A percentile compares a stretch with the other conserved stretches of the same genome.
phyloP scores from a whole-genome alignment of 164 flowering plant species.

The Kalanchoe fedtschenkoi region DNA sequence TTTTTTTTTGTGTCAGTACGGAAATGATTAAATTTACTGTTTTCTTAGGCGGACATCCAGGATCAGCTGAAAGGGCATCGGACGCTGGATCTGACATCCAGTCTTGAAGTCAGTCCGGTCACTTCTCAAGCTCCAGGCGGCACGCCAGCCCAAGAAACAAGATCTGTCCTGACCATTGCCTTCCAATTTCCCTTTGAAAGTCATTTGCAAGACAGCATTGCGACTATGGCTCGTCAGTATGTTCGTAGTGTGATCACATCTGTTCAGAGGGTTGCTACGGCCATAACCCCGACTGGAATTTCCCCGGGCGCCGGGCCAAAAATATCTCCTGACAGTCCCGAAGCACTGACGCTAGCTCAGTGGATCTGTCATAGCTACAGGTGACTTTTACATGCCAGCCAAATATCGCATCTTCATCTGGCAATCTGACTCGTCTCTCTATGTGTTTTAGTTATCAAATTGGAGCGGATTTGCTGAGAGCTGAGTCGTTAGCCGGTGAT shows the following conservation, averaged over 20 bases:
- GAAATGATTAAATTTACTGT: background rate
- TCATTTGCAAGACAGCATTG: slow-evolving; percentile 66
- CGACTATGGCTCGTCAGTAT: slow-evolving; percentile 86
- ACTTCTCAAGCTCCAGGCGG: slow-evolving; percentile 31
- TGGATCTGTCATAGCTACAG: slow-evolving; percentile 97
- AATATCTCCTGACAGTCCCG: slow-evolving; percentile 70
- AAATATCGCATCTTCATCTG: background rate
- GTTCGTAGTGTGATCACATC: slow-evolving; percentile 86
- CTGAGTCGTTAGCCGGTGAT: slow-evolving; percentile 44
- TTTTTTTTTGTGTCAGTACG: background rate
- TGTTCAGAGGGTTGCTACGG: slow-evolving; percentile 92
- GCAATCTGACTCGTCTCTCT: background rate
- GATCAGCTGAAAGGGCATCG: slow-evolving; percentile 41
- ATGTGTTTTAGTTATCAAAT: slow-evolving; percentile 43
- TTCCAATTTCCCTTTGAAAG: slow-evolving; percentile 90
- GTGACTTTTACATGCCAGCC: slow-evolving; percentile 21
- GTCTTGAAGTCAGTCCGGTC: slow-evolving; percentile 71
- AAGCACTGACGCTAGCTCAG: slow-evolving; percentile 77
- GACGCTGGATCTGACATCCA: slow-evolving; percentile 83
- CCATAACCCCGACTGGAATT: slow-evolving; percentile 70
- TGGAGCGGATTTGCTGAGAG: slow-evolving; percentile 58
- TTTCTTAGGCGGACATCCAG: slow-evolving; percentile 29
- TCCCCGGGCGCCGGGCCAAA: slow-evolving; percentile 47
- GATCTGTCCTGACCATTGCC: slow-evolving; percentile 86
- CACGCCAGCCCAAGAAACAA: slow-evolving; percentile 25